Conservation (phyloP, 2,329 filamentous ascomycete species). For the Macrophomina phaseolina region DNA sequence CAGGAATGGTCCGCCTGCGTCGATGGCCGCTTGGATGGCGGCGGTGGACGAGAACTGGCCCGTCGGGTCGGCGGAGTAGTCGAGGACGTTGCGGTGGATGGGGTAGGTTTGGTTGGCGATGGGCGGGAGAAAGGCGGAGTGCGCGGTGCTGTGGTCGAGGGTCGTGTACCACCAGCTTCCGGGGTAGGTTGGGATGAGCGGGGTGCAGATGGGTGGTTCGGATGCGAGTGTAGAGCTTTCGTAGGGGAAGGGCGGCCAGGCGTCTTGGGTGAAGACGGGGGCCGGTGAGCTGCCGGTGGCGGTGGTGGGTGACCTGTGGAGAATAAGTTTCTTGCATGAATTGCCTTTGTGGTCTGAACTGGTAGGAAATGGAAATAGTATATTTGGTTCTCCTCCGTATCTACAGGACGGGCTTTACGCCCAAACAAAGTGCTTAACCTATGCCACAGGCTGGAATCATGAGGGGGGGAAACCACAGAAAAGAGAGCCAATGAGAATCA, state of each 20-base stretch:
- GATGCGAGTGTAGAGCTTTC: not conserved
- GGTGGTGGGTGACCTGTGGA: not conserved
- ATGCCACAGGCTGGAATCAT: no score
- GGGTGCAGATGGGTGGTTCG: not conserved
- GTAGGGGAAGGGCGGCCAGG: not conserved
- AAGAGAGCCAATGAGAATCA: not conserved
- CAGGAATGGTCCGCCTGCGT: not conserved
- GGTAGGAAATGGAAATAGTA: no score
- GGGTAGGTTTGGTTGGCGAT: conserved; percentile 32
- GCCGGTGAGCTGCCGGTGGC: not conserved
- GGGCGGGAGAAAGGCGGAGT: conserved; percentile 17
- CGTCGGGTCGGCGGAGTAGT: conserved; percentile 42
- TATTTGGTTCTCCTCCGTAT: no score
- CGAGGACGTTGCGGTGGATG: conserved; percentile 43
- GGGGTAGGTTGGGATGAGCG: conserved; percentile 12
- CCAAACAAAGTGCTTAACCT: no score
- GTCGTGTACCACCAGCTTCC: conserved; percentile 14
- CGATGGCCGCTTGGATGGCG: conserved; percentile 25
- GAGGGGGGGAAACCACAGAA: not conserved
- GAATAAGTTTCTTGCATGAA: no score
- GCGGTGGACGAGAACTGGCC: conserved; percentile 37
- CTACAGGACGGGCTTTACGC: no score
- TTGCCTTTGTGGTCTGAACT: no score
- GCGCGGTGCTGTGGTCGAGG: not conserved
- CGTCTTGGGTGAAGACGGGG: not conserved